Evolutionary conservation across 2,329 filamentous ascomycete species (phyloP).

Genomic region (Fusarium sp.): DNA sequence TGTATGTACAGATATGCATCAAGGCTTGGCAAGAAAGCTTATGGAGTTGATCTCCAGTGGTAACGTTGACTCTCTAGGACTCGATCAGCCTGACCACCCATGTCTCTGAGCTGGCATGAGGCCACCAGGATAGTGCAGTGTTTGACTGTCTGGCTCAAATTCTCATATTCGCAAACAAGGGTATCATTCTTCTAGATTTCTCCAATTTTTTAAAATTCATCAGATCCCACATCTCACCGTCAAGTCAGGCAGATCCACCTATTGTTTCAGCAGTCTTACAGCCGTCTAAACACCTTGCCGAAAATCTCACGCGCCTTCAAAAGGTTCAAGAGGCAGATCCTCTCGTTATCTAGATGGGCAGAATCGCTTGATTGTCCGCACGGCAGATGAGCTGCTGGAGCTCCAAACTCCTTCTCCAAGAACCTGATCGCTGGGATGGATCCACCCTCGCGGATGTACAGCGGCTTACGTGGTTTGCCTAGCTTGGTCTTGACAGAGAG

Average conservation of each 20-base stretch:
- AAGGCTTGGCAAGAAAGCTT: slow-evolving; percentile 11
- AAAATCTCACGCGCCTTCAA: slow-evolving; percentile 95
- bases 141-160: neutral
- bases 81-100: neutral
- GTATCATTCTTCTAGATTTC: slow-evolving; percentile 37
- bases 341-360: slow-evolving; percentile 94
- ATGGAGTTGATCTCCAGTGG: neutral
- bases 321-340: slow-evolving; percentile 88
- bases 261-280: slow-evolving; percentile 55
- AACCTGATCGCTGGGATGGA: slow-evolving; percentile 96
- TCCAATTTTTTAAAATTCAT: slow-evolving; percentile 11
- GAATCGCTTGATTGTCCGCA: slow-evolving; percentile 95
- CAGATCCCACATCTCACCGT: slow-evolving; percentile 14
- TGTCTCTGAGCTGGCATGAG: neutral
- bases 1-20: too few species aligned
- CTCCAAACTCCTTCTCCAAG: slow-evolving; percentile 91
- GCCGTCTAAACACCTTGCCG: slow-evolving; percentile 81
- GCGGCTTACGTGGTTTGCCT: slow-evolving; percentile 69
- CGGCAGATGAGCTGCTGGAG: slow-evolving; percentile 91
- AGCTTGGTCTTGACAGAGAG: slow-evolving; percentile 33
- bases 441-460: slow-evolving; percentile 96
- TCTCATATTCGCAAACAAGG: slow-evolving; percentile 16
- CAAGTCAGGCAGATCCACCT: neutral
- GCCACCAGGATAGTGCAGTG: neutral
- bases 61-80: neutral